A percentile compares a stretch with the other conserved stretches of the same genome.
These are phyloP conservation scores for Phialophora verrucosa DNA, from an alignment of 2,329 filamentous ascomycete genomes.

Conservation along the genomic window DNA sequence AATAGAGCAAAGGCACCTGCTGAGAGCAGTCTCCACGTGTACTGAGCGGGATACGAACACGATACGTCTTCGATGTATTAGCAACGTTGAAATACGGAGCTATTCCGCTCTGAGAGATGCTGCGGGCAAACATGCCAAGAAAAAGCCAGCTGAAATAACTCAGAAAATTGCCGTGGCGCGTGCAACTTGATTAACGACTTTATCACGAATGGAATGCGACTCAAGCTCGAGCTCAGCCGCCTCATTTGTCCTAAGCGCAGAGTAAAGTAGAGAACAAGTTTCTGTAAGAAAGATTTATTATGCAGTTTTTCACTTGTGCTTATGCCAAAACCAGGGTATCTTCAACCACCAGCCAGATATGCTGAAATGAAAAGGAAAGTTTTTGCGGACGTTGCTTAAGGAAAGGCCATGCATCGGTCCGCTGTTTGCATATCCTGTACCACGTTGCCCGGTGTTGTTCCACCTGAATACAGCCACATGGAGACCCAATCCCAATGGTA, in stretches of 20 bases:
- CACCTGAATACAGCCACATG: background rate
- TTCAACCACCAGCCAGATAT: conserved; percentile 1
- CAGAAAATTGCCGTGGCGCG: background rate
- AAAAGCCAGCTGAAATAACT: background rate
- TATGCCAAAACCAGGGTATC: conserved; percentile 2
- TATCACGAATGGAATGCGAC: background rate
- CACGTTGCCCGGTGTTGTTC: background rate
- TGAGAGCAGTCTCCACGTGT: no score
- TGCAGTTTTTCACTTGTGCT: background rate
- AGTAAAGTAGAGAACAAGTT: background rate
- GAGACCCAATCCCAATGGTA: background rate
- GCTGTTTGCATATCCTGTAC: background rate
- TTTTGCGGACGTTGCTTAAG: background rate
- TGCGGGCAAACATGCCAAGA: background rate
- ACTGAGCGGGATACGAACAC: no score
- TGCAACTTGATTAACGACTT: background rate
- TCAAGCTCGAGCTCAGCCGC: background rate
- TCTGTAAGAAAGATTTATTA: background rate
- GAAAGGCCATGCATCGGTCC: background rate
- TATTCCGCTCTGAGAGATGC: background rate
- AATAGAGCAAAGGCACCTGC: no score
- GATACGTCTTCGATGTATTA: no score
- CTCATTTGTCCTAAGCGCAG: background rate
- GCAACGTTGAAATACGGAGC: background rate
- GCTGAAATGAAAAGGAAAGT: background rate